Percentiles rank a stretch among this genome's conserved stretches.
Evolutionary conservation across 139 green algal species (phyloP).

Genomic region (Chlorella sp.): DNA sequence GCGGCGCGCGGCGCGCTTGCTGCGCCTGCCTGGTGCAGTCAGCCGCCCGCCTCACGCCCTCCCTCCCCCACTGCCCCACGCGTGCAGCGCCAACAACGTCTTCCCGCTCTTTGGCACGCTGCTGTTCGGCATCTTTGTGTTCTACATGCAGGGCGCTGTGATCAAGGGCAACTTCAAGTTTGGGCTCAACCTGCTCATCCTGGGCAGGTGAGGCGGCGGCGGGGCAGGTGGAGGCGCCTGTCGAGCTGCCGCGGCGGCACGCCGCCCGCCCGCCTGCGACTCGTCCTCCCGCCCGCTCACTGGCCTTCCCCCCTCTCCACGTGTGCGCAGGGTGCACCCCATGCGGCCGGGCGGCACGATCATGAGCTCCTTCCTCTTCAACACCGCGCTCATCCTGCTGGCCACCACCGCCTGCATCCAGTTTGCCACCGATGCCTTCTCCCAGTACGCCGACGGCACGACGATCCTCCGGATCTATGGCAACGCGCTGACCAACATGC

Average conservation of each 20-base stretch:
- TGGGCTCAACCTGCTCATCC: conserved; percentile 88
- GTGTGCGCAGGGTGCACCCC: conserved; percentile 71
- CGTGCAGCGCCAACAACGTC: conserved; percentile 58
- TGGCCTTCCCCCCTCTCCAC: not conserved
- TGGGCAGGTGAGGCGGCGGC: no score
- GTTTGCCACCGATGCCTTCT: conserved; percentile 90
- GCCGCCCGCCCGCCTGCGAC: no score
- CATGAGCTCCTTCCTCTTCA: conserved; percentile 97
- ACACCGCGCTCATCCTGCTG: conserved; percentile 90
- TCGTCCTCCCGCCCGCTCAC: no score
- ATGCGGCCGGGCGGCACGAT: conserved; percentile 84
- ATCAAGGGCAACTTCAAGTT: conserved; percentile 94
- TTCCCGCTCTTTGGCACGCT: conserved; percentile 91
- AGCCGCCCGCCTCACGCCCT: not conserved
- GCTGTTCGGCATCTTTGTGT: conserved; percentile 91
- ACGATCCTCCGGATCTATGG: conserved; percentile 87
- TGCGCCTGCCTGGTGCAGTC: not conserved
- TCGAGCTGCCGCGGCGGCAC: no score
- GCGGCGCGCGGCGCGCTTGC: no score
- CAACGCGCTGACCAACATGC: conserved; percentile 64
- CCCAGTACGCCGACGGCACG: conserved; percentile 83
- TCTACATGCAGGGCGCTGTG: conserved; percentile 76
- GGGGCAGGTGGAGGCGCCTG: no score
- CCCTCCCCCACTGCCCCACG: not conserved
- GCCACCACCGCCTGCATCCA: conserved; percentile 88